phyloP scores from a whole-genome alignment of 495 filamentous ascomycete genomes.

The Penicillium macrosclerotiorum region DNA sequence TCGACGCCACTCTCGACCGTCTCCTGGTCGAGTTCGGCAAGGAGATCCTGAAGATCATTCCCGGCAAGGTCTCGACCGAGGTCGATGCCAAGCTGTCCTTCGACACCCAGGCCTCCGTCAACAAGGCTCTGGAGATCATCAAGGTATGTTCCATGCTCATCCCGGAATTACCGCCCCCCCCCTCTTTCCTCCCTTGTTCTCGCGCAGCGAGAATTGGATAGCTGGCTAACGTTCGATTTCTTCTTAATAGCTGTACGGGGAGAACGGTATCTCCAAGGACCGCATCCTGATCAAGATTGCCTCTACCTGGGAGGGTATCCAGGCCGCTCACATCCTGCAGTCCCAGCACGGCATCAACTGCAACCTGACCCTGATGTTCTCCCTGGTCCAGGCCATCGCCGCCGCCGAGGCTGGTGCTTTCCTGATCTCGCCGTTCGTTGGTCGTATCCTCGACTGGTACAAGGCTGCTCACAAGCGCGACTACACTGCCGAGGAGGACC shows the following conservation, averaged over 20 bases:
- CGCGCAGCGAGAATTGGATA: too few species aligned
- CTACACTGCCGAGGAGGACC: conserved; percentile 84
- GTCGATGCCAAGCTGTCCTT: conserved; percentile 97
- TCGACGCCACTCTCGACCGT: conserved; percentile 82
- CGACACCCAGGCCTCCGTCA: conserved; percentile 83
- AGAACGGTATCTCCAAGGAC: conserved; percentile 85
- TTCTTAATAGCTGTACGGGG: conserved; percentile 76
- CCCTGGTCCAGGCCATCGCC: conserved; percentile 88
- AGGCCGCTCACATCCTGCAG: conserved; percentile 94
- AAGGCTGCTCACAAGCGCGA: conserved; percentile 95
- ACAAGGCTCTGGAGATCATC: conserved; percentile 97
- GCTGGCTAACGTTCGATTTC: not conserved
- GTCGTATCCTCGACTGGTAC: conserved; percentile 99
- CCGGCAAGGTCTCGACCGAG: conserved; percentile 97
- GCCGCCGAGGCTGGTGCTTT: conserved; percentile 95
- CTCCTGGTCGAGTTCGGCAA: conserved; percentile 97
- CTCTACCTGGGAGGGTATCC: conserved; percentile 85
- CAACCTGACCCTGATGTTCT: conserved; percentile 99
- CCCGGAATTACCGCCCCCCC: too few species aligned
- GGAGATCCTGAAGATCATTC: conserved; percentile 95
- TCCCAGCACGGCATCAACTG: conserved; percentile 90
- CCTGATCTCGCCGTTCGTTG: conserved; percentile 99
- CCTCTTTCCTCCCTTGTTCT: too few species aligned
- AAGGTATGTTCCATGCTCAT: conserved; percentile 74
- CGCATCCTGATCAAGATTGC: conserved; percentile 69